Evolutionary conservation across 2,329 filamentous ascomycete species (phyloP), one percentile per base, ranked within the genome.

Genomic region (Penicillium sclerotigenum): DNA sequence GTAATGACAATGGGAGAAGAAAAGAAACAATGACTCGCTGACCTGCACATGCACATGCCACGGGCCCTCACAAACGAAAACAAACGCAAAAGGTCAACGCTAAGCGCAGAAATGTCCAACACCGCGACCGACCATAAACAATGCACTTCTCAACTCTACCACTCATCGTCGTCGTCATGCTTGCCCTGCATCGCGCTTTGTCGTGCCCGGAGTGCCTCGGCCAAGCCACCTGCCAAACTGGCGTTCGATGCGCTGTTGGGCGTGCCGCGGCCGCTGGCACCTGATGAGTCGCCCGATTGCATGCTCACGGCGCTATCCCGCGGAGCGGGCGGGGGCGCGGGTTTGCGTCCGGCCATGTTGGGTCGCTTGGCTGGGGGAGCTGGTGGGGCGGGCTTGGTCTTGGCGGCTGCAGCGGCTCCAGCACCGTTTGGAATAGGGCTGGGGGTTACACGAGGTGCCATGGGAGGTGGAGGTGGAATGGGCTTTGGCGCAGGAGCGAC

Each of bases 361-460:
- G 92, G 92, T 22, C 93, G 83, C 77, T 95, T 96, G 13, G 84
- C 85, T 2, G 90, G 92, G 22, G 88, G 90, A 24, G 86, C 86
- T 3, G 90, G 90, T 2, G 90, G 88, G 10, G 85, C 83, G 0
- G 88, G 85, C 73, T 91, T 92, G 45, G 76, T 79, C 59, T 80
- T 81, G 24, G 77, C 80, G 16, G 74, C 74, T 3, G 80, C 74
- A 4, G 70, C 74, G 20, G 72, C 69, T 26, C 71, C 62, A 37
- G 68, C 63, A 42, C 77, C 74, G 60, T 78, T 76, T 41, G 86
- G 82, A 1, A 87, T 84, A 1, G 88, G 85, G 10, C 87, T 87
- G 14, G 89, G 87, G 13, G 79, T 75, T 29, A 80, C 74, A 4
- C 80, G 79, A 8, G 78, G 70, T 24, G 75, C 73, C 14, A 75